These are phyloP conservation scores for Chlorella vulgaris DNA, from an alignment of 139 green algal genomes.

Conservation along the genomic window DNA sequence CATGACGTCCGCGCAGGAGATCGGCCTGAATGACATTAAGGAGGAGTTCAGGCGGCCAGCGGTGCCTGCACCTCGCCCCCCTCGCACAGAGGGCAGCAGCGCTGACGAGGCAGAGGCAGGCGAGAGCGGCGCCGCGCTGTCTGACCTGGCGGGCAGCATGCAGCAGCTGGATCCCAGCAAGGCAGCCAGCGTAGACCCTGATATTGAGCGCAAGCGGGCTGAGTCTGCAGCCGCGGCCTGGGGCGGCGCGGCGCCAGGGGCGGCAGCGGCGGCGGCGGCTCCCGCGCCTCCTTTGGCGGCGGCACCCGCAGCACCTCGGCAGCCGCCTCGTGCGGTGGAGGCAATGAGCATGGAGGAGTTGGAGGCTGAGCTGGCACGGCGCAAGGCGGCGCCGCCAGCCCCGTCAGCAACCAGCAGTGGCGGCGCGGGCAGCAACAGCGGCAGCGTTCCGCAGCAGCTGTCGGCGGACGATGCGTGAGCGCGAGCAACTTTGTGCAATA, in stretches of 20 bases:
- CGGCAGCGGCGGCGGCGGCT: background rate
- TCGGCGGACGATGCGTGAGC: conserved; percentile 1
- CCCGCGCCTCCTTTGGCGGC: background rate
- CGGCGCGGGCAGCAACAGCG: background rate
- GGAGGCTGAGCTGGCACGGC: conserved; percentile 74
- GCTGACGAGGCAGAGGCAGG: background rate
- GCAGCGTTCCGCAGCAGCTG: conserved; percentile 25
- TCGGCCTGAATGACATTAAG: conserved; percentile 93
- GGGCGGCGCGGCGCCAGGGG: conserved; percentile 45
- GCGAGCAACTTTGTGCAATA: background rate
- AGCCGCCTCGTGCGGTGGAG: conserved; percentile 41
- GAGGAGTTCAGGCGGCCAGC: conserved; percentile 56
- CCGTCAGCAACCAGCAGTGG: too few relatives aligned
- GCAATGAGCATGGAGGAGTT: conserved; percentile 74
- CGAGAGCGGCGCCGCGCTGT: conserved; percentile 3
- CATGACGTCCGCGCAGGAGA: conserved; percentile 73
- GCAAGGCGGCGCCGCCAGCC: conserved; percentile 33
- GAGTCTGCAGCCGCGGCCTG: conserved; percentile 81
- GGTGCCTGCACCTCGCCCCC: conserved; percentile 7
- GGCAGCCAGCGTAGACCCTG: conserved; percentile 53
- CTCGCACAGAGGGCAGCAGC: too few relatives aligned
- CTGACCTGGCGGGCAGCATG: conserved; percentile 45
- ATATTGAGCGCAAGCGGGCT: conserved; percentile 83
- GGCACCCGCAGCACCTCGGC: background rate
- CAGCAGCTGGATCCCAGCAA: background rate